Base-by-base conservation (phyloP, 495 filamentous ascomycete genomes). In the Neurospora sp. region DNA sequence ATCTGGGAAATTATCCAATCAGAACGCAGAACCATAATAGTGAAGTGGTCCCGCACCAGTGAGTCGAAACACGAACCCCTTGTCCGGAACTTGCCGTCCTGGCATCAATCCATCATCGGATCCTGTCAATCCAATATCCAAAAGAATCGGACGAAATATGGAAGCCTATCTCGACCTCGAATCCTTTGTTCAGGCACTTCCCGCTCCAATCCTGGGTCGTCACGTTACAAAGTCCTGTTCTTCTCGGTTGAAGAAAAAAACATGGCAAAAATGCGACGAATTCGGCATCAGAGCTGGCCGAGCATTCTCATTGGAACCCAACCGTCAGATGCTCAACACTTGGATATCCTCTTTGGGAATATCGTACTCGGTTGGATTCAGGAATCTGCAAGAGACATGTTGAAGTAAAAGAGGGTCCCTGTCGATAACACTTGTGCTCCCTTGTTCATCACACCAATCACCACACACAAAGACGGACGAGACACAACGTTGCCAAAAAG, bases 51-150 rank as follows among this genome's bases (percentile, higher is more conserved):
- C 48, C 70, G 71, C 71, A 70, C 73, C 35, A 72, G 71, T 71
- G 76, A 78, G 69, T 74, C 74, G 70, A 77, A 76, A 74, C 69
- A 71, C 72, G 40, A 14, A 78, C 65, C 77, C 77, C 68, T 71
- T 44, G 41, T 44, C 41, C 16, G 9, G 53, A 61, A 61, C 53
- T 61, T 61, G 12, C 53, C 20, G 9, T 31, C 10, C 48, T 12
- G 48, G 48, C 10, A 16, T 59, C 48, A 59, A 59, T 6, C 27
- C 53, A 31, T 61, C 53, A 31, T 35, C 22, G 53, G 22, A 27
- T 59, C 35, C 35, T 48, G 45, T 53, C 20, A 22, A 16, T 45
- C 27, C 20, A 22, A 16, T 45, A 7, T 45, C 18, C 31, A 35
- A 35, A 2, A 53, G 9, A 2, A 22, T 53, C 45, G 45, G 20